These are phyloP conservation scores for Lobosporangium transversale DNA, from an alignment of 192 early-diverging fungal species.

Conservation along the genomic window DNA sequence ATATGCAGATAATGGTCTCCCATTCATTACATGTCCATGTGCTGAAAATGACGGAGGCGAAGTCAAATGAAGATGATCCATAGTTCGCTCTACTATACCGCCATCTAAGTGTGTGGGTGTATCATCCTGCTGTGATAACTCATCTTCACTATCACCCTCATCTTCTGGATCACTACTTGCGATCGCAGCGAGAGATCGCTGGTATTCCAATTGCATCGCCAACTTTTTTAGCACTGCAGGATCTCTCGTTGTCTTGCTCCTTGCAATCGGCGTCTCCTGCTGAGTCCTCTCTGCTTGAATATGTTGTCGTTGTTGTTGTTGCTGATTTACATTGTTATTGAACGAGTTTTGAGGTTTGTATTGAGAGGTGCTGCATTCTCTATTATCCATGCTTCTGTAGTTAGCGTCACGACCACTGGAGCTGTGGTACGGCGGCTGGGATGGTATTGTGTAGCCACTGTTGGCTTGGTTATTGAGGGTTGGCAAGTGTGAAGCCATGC, in stretches of 20 bases:
- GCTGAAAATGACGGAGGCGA: not conserved
- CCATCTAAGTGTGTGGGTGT: too few species aligned
- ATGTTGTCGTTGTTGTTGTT: not conserved
- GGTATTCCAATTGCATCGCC: slow-evolving; percentile 23
- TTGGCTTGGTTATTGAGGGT: too few species aligned
- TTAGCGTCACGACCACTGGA: too few species aligned
- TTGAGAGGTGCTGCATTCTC: not conserved
- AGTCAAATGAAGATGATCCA: not conserved
- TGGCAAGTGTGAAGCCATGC: too few species aligned
- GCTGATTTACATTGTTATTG: too few species aligned
- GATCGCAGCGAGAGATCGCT: slow-evolving; percentile 14
- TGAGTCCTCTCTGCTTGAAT: not conserved
- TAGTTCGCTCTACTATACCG: not conserved
- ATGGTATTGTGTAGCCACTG: too few species aligned
- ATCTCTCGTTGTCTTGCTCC: slow-evolving; percentile 6
- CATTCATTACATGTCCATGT: not conserved
- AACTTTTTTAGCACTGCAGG: slow-evolving; percentile 4
- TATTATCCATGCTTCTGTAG: not conserved
- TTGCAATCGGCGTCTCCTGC: not conserved
- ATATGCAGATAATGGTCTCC: too few species aligned
- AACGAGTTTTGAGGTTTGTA: too few species aligned
- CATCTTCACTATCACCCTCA: not conserved
- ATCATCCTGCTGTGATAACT: too few species aligned
- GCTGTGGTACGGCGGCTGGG: too few species aligned
- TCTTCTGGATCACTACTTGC: not conserved